Evolutionary conservation across 2,329 filamentous ascomycete species (phyloP), one percentile per base, ranked within the genome.

Genomic region (Fusarium tanahbumbuense): DNA sequence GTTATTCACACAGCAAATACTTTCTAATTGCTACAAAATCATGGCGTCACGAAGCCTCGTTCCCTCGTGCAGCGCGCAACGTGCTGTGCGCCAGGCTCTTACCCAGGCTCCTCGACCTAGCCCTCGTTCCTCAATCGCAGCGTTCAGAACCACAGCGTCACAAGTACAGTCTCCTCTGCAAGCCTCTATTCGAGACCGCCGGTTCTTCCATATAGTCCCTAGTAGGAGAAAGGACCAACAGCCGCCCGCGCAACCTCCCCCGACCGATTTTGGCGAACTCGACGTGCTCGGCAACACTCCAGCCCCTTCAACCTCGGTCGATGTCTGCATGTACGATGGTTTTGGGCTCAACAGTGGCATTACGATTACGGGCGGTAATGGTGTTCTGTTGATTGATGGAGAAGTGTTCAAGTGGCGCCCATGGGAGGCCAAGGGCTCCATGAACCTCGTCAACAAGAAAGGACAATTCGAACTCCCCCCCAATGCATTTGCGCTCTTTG

Each of bases 351-450:
- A 96, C 80, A 97, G 90, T 74, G 94, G 94, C 13, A 83, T 92
- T 37, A 89, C 88, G 56, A 88, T 97, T 30, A 82, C 83, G 3
- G 88, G 88, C 47, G 91, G 91, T 1, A 86, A 88, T 54, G 95
- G 93, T 0, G 87, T 94, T 27, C 78, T 99, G 67, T 85, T 99
- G 8, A 87, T 98, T 3, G 91, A 89, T 42, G 95, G 95, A 8
- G 94, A 98, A 80, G 94, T 91, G 1, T 98, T 98, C 78, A 82
- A 85, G 53, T 99, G 96, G 96, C 84, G 88, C 77, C 96, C 96
- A 7, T 98, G 95, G 93, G 81, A 87, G 64, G 80, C 78, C 6
- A 82, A 80, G 72, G 76, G 80, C 54, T 77, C 76, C 53, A 81
- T 77, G 80, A 81, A 76, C 73, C 81, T 97, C 74, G 77, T 91